Base-by-base conservation (phyloP, 768 basidiomycete genomes). In the Auriscalpium microsporum region DNA sequence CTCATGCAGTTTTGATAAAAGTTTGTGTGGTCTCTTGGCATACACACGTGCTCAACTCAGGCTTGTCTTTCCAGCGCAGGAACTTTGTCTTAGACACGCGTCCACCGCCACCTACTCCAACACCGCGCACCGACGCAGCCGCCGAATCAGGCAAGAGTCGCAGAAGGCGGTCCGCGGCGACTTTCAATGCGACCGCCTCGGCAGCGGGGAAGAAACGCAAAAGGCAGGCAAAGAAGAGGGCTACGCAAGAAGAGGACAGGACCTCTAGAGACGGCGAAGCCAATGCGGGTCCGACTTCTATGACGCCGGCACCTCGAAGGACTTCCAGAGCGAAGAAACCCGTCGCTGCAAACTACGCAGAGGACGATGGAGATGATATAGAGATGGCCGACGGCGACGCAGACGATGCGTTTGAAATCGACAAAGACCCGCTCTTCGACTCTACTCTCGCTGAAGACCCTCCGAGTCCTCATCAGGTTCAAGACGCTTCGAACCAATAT, bases 1-100 rank as follows among this genome's bases (percentile, higher is more conserved):
- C 87, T 10, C 90, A 94, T 68, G 83, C 88, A 0, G 77, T 94
- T 2, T 73, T 93, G 8, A 72, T 90, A 62, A 95, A 95, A 77
- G 93, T 87, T 59, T 7, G 35, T n/a, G 10, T 10, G 49, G 46
- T 21, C 36, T 23, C 14, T 8, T 47, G 47, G 56, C 17, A 44
- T 28, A 44, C 52, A 38, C 17, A 23, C 4, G 33, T 33, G 60
- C 58, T 19, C 35, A 45, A 35, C 48, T 37, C 7, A 14, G 37
- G 35, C 54, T 7, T 28, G 28, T 28, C 33, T 48, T n/a, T 4
- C 17, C 17, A 78, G 78, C 76, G 73, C 11, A 71, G 79, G 56
- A 58, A 67, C 52, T 79, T 77, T 58, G 66, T 70, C 28, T 52
- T 61, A 28, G 55, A 61, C 11, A 37, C 62, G 11, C 63, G 63